phyloP scores from a whole-genome alignment of 2,329 filamentous ascomycete species.

The Monilinia aucupariae region DNA sequence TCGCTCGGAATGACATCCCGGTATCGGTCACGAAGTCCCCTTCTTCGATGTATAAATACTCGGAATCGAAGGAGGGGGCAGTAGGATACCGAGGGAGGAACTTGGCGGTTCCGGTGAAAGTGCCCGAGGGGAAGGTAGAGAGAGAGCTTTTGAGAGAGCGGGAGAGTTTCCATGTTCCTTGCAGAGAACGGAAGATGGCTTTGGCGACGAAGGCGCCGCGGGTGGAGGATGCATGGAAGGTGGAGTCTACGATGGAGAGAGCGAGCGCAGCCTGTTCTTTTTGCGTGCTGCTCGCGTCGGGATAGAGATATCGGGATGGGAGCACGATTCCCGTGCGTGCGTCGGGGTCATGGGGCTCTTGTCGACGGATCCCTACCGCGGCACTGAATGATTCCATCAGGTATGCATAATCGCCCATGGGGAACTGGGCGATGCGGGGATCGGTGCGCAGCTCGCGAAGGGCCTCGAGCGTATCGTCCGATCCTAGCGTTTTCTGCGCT shows the following conservation, averaged over 20 bases:
- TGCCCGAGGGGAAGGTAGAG: conserved; percentile 56
- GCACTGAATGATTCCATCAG: conserved; percentile 66
- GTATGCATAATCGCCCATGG: conserved; percentile 76
- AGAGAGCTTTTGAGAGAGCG: conserved; percentile 50
- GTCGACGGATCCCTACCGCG: conserved; percentile 48
- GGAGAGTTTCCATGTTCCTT: conserved; percentile 63
- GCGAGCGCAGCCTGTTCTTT: conserved; percentile 39
- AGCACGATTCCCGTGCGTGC: conserved; percentile 40
- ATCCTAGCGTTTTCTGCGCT: conserved; percentile 27
- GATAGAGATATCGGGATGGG: conserved; percentile 43
- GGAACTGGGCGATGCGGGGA: conserved; percentile 58
- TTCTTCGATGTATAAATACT: conserved; percentile 66
- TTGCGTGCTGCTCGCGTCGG: conserved; percentile 40
- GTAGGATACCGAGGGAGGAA: conserved; percentile 61
- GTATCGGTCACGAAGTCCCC: conserved; percentile 55
- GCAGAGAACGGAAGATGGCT: conserved; percentile 64
- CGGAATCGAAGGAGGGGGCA: conserved; percentile 35
- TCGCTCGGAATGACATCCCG: conserved; percentile 40
- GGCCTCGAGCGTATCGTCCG: conserved; percentile 27
- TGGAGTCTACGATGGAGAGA: conserved; percentile 29
- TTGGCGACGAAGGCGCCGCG: conserved; percentile 51
- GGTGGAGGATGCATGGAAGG: conserved; percentile 22
- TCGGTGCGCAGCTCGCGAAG: conserved; percentile 31
- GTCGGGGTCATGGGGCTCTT: conserved; percentile 33
- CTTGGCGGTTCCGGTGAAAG: conserved; percentile 57